phyloP scores from a whole-genome alignment of 345 rosid genomes.

The Eucalyptus cloeziana region DNA sequence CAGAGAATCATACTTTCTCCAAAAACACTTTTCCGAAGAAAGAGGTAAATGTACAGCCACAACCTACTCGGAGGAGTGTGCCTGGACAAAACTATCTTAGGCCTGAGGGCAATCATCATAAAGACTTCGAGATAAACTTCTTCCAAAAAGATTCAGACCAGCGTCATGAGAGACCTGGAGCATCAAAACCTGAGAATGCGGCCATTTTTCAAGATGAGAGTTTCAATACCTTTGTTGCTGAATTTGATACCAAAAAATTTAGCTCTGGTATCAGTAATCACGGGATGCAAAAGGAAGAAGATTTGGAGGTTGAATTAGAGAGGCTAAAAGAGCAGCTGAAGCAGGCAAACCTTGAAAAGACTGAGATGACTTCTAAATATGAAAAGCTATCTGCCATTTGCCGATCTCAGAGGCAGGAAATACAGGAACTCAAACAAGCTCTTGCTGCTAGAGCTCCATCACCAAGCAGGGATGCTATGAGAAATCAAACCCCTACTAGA shows the following conservation, averaged over 20 bases:
- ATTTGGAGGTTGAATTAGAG: conserved; percentile 54
- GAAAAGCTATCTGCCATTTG: conserved; percentile 95
- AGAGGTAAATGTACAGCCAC: conserved; percentile 28
- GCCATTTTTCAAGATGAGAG: conserved; percentile 39
- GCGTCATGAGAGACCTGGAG: conserved; percentile 27
- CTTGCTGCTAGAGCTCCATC: conserved; percentile 53
- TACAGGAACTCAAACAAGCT: conserved; percentile 90
- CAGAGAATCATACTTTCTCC: conserved; percentile 21
- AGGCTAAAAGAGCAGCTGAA: conserved; percentile 69
- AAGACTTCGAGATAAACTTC: conserved; percentile 39
- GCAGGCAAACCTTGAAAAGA: conserved; percentile 61
- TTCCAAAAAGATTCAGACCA: conserved; percentile 22
- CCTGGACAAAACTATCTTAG: conserved; percentile 11
- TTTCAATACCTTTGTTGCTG: conserved; percentile 74
- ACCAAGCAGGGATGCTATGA: conserved; percentile 31
- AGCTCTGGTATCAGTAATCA: conserved; percentile 11
- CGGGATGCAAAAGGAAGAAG: conserved; percentile 36
- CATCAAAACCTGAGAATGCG: conserved; percentile 22
- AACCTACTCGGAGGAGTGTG: conserved; percentile 13
- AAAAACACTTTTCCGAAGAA: conserved; percentile 31
- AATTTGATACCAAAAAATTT: conserved; percentile 67
- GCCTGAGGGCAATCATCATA: conserved; percentile 24
- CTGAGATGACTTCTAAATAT: conserved; percentile 66
- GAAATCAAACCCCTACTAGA: conserved; percentile 32
- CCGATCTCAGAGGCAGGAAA: conserved; percentile 91